phyloP scores from a whole-genome alignment of 2,329 filamentous ascomycete genomes.

The Paraconiothyrium brasiliense region DNA sequence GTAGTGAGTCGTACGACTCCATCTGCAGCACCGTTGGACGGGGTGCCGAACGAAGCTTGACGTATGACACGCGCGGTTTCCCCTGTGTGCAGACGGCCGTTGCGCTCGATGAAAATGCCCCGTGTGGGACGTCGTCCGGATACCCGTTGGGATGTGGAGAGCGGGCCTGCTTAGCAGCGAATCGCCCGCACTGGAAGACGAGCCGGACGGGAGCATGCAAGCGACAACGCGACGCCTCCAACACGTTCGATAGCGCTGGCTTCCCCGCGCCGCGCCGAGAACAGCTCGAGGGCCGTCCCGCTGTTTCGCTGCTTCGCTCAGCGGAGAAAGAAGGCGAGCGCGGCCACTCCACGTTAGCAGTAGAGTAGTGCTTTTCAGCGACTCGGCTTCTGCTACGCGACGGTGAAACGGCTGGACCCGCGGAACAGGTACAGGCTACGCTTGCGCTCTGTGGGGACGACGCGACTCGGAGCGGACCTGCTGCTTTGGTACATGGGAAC shows the following conservation, averaged over 20 bases:
- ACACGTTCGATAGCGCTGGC: background rate
- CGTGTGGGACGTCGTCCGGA: too few relatives aligned
- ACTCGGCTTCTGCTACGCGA: background rate
- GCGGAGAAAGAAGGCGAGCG: background rate
- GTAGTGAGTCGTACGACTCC: too few relatives aligned
- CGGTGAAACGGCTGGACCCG: conserved; percentile 1
- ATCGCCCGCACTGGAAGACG: too few relatives aligned
- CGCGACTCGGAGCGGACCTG: background rate
- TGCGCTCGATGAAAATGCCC: too few relatives aligned
- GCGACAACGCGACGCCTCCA: background rate
- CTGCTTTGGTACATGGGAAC: conserved; percentile 1
- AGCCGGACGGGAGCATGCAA: too few relatives aligned
- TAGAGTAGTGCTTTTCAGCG: background rate
- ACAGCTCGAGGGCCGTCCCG: conserved; percentile 2
- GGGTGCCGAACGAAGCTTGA: too few relatives aligned
- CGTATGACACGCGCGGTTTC: too few relatives aligned
- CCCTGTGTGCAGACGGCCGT: too few relatives aligned
- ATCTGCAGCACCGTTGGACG: too few relatives aligned
- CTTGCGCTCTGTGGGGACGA: background rate
- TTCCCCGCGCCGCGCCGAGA: background rate
- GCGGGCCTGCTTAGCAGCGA: too few relatives aligned
- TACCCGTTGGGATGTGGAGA: too few relatives aligned
- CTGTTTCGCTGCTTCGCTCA: background rate
- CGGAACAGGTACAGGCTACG: conserved; percentile 1
- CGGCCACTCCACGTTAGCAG: background rate